Conservation (phyloP, 805 yeast genomes). For the Tetrapisispora pingtungensis region DNA sequence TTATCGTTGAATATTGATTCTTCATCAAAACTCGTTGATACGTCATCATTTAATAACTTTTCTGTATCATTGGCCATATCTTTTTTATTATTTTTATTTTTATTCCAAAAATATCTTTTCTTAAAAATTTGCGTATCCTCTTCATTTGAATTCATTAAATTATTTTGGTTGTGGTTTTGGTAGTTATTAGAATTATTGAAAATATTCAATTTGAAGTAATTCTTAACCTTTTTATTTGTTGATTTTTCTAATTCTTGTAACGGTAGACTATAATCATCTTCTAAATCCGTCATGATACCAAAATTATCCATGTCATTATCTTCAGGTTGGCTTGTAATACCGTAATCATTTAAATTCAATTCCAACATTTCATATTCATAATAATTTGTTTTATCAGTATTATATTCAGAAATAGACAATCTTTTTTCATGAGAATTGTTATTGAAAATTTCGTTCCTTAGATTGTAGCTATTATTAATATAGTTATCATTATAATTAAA, state of each 20-base stretch:
- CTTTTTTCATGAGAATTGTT: constrained; percentile 8
- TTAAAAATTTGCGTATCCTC: constrained; percentile 13
- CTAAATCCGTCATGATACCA: background rate
- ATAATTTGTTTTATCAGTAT: constrained; percentile 21
- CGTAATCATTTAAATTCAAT: constrained; percentile 8
- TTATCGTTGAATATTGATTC: background rate
- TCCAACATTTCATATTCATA: constrained; percentile 20
- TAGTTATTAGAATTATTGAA: constrained; percentile 10
- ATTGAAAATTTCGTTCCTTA: constrained; percentile 1
- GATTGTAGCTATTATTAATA: background rate
- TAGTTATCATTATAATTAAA: constrained; percentile 1
- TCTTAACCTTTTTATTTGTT: constrained; percentile 11
- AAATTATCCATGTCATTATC: background rate
- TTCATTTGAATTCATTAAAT: background rate
- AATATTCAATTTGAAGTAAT: constrained; percentile 23
- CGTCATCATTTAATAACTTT: background rate
- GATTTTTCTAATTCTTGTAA: background rate
- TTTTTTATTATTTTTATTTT: constrained; percentile 13
- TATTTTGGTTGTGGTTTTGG: constrained; percentile 3
- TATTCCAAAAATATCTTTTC: constrained; percentile 22
- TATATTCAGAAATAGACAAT: constrained; percentile 24
- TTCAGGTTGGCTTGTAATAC: background rate
- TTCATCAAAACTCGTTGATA: constrained; percentile 2
- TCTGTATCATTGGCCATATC: constrained; percentile 1
- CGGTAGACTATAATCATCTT: background rate